A percentile compares a stretch with the other conserved stretches of the same genome.
These are phyloP conservation scores for Fibroporia radiculosa DNA, from an alignment of 768 basidiomycete species.

Conservation along the genomic window DNA sequence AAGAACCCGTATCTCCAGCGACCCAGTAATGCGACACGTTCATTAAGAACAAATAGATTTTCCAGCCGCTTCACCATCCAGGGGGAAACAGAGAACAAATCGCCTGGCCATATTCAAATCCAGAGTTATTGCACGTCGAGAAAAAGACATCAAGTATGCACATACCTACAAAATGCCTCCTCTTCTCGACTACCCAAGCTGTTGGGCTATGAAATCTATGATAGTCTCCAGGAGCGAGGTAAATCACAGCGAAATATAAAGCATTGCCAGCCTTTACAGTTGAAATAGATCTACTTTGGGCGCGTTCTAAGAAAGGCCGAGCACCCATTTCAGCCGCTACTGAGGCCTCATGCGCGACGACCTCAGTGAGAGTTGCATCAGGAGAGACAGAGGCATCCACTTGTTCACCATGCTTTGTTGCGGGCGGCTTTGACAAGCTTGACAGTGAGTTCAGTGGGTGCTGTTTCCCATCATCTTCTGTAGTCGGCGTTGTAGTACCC, in stretches of 20 bases:
- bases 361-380: constrained; percentile 45
- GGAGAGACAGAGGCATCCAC: constrained; percentile 71
- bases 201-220: constrained; percentile 96
- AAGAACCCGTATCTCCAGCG: constrained; percentile 96
- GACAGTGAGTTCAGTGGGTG: not conserved
- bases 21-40: constrained; percentile 91
- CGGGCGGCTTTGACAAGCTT: constrained; percentile 13
- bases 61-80: constrained; percentile 89
- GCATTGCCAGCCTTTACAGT: constrained; percentile 67
- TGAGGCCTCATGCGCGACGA: constrained; percentile 55
- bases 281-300: constrained; percentile 34
- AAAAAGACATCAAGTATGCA: constrained; percentile 6
- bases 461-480: constrained; percentile 16
- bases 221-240: constrained; percentile 97
- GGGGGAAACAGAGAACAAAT: constrained; percentile 93
- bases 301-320: constrained; percentile 28
- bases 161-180: constrained; percentile 88
- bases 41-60: constrained; percentile 96
- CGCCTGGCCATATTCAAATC: constrained; percentile 44
- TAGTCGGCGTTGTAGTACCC: constrained; percentile 28
- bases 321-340: constrained; percentile 72
- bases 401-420: constrained; percentile 57
- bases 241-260: constrained; percentile 91
- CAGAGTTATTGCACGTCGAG: not conserved
- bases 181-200: constrained; percentile 94